Base-by-base conservation (phyloP, 164 flowering plant genomes). In the Vitis rotundifolia region DNA sequence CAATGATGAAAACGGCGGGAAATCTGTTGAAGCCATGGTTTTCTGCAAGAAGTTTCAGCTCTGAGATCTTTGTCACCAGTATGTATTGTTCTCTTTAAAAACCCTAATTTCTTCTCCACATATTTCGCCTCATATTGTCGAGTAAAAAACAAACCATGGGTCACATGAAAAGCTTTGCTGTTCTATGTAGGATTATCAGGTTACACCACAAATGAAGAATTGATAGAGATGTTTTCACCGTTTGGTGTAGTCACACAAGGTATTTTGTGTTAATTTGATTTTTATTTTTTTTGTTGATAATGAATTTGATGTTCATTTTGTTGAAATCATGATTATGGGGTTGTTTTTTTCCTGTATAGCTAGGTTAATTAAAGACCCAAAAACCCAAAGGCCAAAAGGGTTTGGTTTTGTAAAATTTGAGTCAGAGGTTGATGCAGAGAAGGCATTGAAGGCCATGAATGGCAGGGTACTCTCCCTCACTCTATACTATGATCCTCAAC, bases 351-450 rank as follows among this genome's bases (percentile, higher is more conserved):
- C 3, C 55, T 50, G 13, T 68, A 31, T 76, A 91, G 97, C 91
- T 59, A 84, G 84, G 77, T 73, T 93, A 52, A 73, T 93, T 16
- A 60, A 7, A 59, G 97, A 93, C 67, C 71, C 67, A 10, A 73
- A 64, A 68, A 88, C 92, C 9, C 76, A 62, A 61, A 87, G 90
- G 81, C 90, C 90, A 31, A 93, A 87, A 78, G 98, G 98, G 18
- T 89, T 84, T 77, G 98, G 93, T 12, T 93, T 91, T 74, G 88
- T 93, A n/a, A 72, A 86, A 8, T 93, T 69, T 68, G 73, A 85
- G 47, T 80, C 90, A 3, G 87, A 85, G 50, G 49, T 2, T 63
- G 91, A 86, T 7, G 98, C 97, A 18, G 83, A 76, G 28, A 85
- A 81, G 63, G 98, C 98, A 5, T 11, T 89, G 66, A 82, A 85